phyloP scores from a whole-genome alignment of 2,329 filamentous ascomycete species.

The Paecilomyces variotii region DNA sequence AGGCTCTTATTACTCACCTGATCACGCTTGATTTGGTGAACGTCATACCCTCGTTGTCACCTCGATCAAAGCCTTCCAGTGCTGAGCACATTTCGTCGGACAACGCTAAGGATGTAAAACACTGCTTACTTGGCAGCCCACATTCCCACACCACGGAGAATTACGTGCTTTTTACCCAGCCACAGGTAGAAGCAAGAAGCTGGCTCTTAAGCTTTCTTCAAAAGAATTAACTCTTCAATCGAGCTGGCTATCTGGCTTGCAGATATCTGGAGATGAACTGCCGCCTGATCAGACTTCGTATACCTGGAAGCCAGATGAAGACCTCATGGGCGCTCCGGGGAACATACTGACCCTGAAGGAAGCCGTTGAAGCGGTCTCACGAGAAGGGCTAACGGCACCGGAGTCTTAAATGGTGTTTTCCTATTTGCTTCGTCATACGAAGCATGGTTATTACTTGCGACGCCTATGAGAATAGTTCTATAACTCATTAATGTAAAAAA shows the following conservation, averaged over 20 bases:
- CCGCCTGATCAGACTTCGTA: background rate
- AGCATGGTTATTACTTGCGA: too few relatives aligned
- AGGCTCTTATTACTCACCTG: conserved; percentile 26
- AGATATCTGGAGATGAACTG: background rate
- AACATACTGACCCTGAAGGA: background rate
- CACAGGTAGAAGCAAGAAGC: conserved; percentile 20
- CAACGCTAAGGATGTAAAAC: background rate
- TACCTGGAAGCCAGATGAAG: conserved; percentile 2
- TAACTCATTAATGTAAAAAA: background rate
- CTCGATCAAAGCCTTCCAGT: background rate
- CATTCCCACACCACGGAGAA: conserved; percentile 29
- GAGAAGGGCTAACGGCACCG: background rate
- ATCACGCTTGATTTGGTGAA: conserved; percentile 31
- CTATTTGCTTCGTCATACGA: background rate
- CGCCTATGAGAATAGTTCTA: background rate
- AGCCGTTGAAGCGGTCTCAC: background rate
- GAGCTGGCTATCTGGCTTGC: background rate
- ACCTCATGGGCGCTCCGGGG: background rate
- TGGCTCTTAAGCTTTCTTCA: conserved; percentile 22
- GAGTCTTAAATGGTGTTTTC: background rate
- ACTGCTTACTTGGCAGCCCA: conserved; percentile 7
- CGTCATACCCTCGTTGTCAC: conserved; percentile 16
- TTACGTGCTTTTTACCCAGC: conserved; percentile 14
- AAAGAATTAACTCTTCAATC: conserved; percentile 17
- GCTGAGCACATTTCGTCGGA: background rate